Base-by-base conservation (phyloP, 2,329 filamentous ascomycete genomes). In the Microsporum canis region DNA sequence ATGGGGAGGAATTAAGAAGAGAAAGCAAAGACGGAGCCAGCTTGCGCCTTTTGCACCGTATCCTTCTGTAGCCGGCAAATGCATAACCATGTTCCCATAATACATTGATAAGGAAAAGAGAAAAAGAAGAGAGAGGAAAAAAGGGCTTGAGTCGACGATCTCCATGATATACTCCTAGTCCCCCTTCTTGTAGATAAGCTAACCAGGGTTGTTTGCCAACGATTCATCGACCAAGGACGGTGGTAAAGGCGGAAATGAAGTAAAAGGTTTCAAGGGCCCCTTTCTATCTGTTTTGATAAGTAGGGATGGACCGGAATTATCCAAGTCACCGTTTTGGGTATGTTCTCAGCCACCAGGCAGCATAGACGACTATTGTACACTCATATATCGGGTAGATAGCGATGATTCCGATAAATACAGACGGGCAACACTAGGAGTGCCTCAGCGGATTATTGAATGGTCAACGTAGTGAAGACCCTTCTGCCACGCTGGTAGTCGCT, bases 401-500 rank as follows among this genome's bases (percentile, higher is more conserved):
- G 23, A 23, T 8, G 23, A 12, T 29, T 3, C 4, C 7, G 17
- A 47, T 47, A 6, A 29, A 47, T 47, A 47, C 4, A 47, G 7
- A 47, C 23, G 23, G 43, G 12, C 8, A 29, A 8, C 43, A 6
- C 29, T n/a, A 6, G 10, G 3, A 31, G 47, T 3, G 4, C 8
- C 14, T 63, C 43, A 63, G 39, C 62, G 62, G 8, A 55, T 56
- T n/a, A 76, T 64, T 23, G 75, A 73, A 38, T 75, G 63, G 58
- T 77, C 74, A 62, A 75, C 71, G 60, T 72, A 72, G 70, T 91
- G 89, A 55, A 92, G 78, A 63, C 86, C 83, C 70, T 85, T 85
- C 2, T 84, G 85, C 86, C 87, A 91, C 33, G 85, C 83, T 6
- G 92, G 91, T 0, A 96, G 80, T 65, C 86, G 86, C 74, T 89